phyloP scores from a whole-genome alignment of 2,329 filamentous ascomycete species.

The Hypoxylon sp. region DNA sequence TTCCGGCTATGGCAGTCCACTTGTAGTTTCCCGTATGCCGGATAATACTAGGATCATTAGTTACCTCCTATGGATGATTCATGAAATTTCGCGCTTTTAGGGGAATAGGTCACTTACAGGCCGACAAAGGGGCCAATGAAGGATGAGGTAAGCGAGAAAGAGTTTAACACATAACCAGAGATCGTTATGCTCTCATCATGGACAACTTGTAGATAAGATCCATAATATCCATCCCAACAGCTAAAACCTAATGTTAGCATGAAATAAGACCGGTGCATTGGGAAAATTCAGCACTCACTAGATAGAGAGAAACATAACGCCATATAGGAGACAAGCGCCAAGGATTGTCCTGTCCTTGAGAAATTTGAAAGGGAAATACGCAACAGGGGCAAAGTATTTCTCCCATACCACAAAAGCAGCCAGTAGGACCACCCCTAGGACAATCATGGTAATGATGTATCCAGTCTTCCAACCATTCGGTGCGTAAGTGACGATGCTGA shows the following conservation, averaged over 20 bases:
- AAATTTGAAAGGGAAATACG: slow-evolving; percentile 70
- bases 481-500: slow-evolving; percentile 56
- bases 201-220: slow-evolving; percentile 65
- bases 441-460: slow-evolving; percentile 63
- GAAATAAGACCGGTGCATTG: background rate
- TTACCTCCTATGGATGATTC: background rate
- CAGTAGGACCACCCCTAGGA: slow-evolving; percentile 65
- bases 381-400: slow-evolving; percentile 67
- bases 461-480: slow-evolving; percentile 59
- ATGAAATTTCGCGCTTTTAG: background rate
- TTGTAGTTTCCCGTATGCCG: slow-evolving; percentile 63
- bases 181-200: slow-evolving; percentile 56
- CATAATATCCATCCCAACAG: slow-evolving; percentile 64
- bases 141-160: slow-evolving; percentile 61
- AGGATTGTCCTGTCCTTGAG: slow-evolving; percentile 65
- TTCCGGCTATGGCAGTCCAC: slow-evolving; percentile 58
- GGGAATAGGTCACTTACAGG: slow-evolving; percentile 49
- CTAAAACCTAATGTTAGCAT: slow-evolving; percentile 31
- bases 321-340: slow-evolving; percentile 60
- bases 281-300: slow-evolving; percentile 53
- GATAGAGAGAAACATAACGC: slow-evolving; percentile 59
- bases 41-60: slow-evolving; percentile 53
- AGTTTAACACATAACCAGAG: slow-evolving; percentile 60
- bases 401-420: slow-evolving; percentile 69
- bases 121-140: slow-evolving; percentile 64